Conservation (phyloP, 768 basidiomycete genomes). For the Lentinula lateritia region DNA sequence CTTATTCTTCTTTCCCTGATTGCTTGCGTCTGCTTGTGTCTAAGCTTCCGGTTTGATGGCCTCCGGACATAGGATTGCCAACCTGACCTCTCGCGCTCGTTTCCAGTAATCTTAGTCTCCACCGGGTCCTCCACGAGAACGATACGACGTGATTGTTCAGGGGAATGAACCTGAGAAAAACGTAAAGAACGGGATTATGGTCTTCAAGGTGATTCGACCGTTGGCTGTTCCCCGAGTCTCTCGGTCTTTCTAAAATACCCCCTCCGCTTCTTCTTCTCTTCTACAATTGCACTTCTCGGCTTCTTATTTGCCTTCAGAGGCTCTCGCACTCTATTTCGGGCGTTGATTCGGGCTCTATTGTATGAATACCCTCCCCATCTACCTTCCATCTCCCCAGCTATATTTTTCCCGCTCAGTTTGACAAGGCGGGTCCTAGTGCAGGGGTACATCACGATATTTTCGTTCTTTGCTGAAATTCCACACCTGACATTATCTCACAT, state of each 20-base stretch:
- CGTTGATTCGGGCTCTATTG: neutral
- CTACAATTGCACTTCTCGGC: neutral
- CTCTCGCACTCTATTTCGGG: neutral
- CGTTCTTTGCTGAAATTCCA: too few species aligned
- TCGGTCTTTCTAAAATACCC: neutral
- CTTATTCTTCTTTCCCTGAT: neutral
- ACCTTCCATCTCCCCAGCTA: neutral
- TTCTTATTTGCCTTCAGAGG: neutral
- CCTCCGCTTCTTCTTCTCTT: neutral
- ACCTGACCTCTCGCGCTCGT: neutral
- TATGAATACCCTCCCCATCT: neutral
- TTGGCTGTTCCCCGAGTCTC: neutral
- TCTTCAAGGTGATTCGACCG: neutral
- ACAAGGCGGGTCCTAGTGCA: neutral
- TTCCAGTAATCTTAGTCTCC: too few species aligned
- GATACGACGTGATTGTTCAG: neutral
- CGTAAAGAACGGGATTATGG: neutral
- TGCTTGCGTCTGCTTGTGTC: neutral
- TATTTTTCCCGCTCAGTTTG: neutral
- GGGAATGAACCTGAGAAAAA: neutral
- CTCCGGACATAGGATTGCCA: neutral
- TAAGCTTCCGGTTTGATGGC: neutral
- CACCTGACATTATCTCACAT: too few species aligned
- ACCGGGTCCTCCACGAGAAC: neutral
- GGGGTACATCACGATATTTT: neutral